Evolutionary conservation across 192 early-diverging fungal genomes (phyloP).

Genomic region (Backusella circina): DNA sequence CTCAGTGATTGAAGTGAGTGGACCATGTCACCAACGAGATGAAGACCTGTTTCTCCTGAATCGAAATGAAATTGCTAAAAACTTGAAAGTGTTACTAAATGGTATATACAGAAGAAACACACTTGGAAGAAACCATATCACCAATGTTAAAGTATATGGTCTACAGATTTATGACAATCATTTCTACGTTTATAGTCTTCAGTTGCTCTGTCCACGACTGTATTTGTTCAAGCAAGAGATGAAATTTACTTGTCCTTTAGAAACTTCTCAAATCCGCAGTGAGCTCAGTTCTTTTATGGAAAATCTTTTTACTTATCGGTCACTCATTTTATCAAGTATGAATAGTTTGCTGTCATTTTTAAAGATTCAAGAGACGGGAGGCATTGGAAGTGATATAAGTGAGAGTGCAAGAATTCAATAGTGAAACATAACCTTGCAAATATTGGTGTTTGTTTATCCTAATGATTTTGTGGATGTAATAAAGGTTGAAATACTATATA

Average conservation of each 20-base stretch:
- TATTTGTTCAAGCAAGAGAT: not conserved
- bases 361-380: not conserved
- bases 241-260: not conserved
- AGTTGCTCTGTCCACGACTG: not conserved
- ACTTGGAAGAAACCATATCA: not conserved
- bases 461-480: not conserved
- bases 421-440: not conserved
- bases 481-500: not conserved
- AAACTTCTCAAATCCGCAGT: not conserved
- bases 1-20: not conserved
- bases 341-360: not conserved
- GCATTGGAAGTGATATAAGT: not conserved
- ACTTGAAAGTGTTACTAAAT: not conserved
- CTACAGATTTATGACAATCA: not conserved
- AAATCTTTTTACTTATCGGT: not conserved
- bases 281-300: not conserved
- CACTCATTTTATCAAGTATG: not conserved
- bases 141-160: not conserved
- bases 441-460: not conserved
- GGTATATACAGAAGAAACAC: not conserved
- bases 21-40: not conserved
- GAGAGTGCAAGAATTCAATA: not conserved
- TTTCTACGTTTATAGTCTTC: not conserved
- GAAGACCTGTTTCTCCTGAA: not conserved
- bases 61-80: not conserved